Conservation (phyloP, 2,329 filamentous ascomycete species). For the Albifimbria verrucaria region DNA sequence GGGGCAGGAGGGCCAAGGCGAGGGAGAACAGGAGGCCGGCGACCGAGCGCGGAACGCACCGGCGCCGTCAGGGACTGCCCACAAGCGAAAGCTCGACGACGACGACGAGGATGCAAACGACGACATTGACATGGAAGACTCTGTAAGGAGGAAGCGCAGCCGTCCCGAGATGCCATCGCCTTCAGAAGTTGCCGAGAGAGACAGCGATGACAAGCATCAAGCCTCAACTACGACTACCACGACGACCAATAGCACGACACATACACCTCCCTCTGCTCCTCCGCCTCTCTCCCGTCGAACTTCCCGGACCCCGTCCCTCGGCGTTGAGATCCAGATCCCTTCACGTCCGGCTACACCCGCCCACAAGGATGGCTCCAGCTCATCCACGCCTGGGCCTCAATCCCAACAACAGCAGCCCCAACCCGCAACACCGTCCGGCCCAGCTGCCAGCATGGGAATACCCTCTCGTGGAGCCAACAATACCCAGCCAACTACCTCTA, state of each 20-base stretch:
- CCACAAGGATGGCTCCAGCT: conserved; percentile 33
- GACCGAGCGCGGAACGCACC: no score
- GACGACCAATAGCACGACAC: neutral
- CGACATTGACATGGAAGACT: conserved; percentile 32
- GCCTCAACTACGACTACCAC: neutral
- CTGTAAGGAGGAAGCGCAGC: conserved; percentile 42
- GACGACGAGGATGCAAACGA: conserved; percentile 22
- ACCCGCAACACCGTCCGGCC: conserved; percentile 15
- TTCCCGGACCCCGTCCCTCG: conserved; percentile 51
- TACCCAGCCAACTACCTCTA: neutral
- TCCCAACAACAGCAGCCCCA: neutral
- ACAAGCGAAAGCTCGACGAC: conserved; percentile 33
- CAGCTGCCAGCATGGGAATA: conserved; percentile 22
- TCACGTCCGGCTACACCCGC: conserved; percentile 61
- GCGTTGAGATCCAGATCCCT: conserved; percentile 60
- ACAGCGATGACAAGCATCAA: conserved; percentile 15
- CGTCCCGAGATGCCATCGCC: conserved; percentile 29
- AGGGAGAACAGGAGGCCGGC: neutral
- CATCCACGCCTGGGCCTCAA: conserved; percentile 31
- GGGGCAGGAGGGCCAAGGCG: neutral
- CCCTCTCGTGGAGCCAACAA: conserved; percentile 22
- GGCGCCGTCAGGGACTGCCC: conserved; percentile 1
- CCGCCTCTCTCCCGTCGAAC: conserved; percentile 42
- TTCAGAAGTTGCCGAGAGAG: conserved; percentile 13
- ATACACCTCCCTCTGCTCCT: conserved; percentile 27